Evolutionary conservation across 768 basidiomycete genomes (phyloP), one percentile per base, ranked within the genome.

Genomic region (Piloderma croceum): DNA sequence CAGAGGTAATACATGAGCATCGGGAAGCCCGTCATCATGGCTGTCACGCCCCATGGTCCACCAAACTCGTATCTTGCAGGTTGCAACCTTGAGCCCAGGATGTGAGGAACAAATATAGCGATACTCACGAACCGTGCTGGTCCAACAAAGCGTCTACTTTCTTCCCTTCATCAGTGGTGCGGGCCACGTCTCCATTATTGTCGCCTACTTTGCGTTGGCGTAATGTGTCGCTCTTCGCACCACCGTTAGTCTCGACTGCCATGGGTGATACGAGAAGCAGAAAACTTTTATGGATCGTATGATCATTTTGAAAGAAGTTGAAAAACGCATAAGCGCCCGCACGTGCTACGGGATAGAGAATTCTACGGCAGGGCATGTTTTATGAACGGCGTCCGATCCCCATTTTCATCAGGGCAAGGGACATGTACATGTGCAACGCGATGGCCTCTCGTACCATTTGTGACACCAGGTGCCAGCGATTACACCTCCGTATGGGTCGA

Each of bases 1-100:
- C 91, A 97, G 47, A 98, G 77, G 68, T 98, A 99, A 63, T 96
- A 99, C 92, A 99, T 98, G 46, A 98, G 73, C 19, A 84, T 61
- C 0, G 96, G 96, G 58, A 99, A 99, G 34, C 86, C 83, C 15
- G 81, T 71, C 86, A 99, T 98, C 67, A 99, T 98, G 10, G 84
- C 86, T 9, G 79, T 61, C 20, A 93, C 91, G 33, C 94, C 96
- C 64, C 74, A 73, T 31, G 94, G 92, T 3, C 94, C 94, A 48
- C 96, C 94, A 55, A 99, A 99, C 62, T 99, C 93, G 67, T 88
- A 94, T 25, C 90, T 93, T 48, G 12, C 46, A 18, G 45, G 31
- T 17, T 18, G 12, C 23, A 19, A 6, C 50, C 42, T 17, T 22
- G 2, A 12, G 36, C 27, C 33, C 41, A 45, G 18, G 34, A n/a